phyloP scores from a whole-genome alignment of 352 stramenopile genomes.

The Phytophthora agathidicida region DNA sequence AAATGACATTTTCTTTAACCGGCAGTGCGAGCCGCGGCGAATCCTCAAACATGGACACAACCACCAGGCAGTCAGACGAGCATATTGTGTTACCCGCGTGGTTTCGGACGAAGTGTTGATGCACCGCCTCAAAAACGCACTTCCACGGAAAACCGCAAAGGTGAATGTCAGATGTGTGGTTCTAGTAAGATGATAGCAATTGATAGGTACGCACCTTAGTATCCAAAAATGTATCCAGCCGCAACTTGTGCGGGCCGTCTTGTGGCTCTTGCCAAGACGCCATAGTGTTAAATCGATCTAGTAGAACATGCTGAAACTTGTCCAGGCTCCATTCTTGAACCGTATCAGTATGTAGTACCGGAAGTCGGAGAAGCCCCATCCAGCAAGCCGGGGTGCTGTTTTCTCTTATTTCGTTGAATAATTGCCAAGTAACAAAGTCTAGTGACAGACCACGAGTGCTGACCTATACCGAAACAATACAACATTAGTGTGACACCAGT shows the following conservation, averaged over 20 bases:
- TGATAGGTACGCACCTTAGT: conserved; percentile 39
- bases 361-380: conserved; percentile 12
- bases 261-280: conserved; percentile 35
- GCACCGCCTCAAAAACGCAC: conserved; percentile 53
- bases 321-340: conserved; percentile 21
- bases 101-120: conserved; percentile 66
- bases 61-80: conserved; percentile 39
- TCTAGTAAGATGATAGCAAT: too few relatives aligned
- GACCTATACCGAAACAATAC: conserved; percentile 10
- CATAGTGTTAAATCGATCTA: conserved; percentile 48
- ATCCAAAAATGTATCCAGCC: conserved; percentile 49
- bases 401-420: conserved; percentile 5
- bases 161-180: too few relatives aligned
- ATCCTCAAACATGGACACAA: conserved; percentile 52
- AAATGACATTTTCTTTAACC: conserved; percentile 28
- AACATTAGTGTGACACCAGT: conserved; percentile 8
- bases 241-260: conserved; percentile 29
- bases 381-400: conserved; percentile 5
- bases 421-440: conserved; percentile 5
- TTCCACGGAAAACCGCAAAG: too few relatives aligned
- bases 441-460: not conserved
- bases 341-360: not conserved
- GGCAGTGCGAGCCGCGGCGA: conserved; percentile 10
- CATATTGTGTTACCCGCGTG: conserved; percentile 44
- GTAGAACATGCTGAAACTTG: conserved; percentile 40